These are phyloP conservation scores for Talaromyces borbonicus DNA, from an alignment of 495 filamentous ascomycete genomes.

Conservation along the genomic window DNA sequence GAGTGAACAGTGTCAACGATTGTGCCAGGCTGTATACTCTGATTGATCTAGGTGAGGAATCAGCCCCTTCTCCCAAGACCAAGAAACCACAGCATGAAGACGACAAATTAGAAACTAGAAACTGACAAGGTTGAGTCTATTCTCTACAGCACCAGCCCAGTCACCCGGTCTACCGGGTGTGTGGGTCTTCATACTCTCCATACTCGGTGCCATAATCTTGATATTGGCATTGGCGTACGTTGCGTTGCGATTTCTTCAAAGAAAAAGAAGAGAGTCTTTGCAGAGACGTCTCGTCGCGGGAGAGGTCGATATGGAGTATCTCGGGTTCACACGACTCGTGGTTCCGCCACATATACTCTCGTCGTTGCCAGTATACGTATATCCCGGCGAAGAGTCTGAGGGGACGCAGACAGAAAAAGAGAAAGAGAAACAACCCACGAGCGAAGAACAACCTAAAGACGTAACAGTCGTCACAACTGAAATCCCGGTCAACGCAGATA, in stretches of 20 bases:
- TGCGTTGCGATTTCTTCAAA: conserved; percentile 65
- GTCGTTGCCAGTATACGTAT: conserved; percentile 64
- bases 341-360: conserved; percentile 61
- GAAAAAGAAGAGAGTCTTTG: conserved; percentile 51
- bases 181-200: conserved; percentile 77
- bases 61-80: no score
- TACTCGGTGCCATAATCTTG: conserved; percentile 61
- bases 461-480: neutral
- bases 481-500: no score
- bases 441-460: neutral
- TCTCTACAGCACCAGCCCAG: conserved; percentile 11
- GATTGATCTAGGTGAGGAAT: conserved; percentile 46
- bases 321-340: conserved; percentile 66
- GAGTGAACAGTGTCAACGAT: neutral
- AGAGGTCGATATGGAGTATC: conserved; percentile 68
- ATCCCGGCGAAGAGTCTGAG: conserved; percentile 28
- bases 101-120: no score
- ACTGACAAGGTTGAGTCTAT: no score
- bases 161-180: conserved; percentile 45
- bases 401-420: neutral
- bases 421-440: neutral
- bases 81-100: no score
- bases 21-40: conserved; percentile 48
- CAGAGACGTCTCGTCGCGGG: conserved; percentile 60
- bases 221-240: conserved; percentile 55